These are phyloP conservation scores for Phlegmacium glaucopus DNA, from an alignment of 768 basidiomycete genomes.

Conservation along the genomic window DNA sequence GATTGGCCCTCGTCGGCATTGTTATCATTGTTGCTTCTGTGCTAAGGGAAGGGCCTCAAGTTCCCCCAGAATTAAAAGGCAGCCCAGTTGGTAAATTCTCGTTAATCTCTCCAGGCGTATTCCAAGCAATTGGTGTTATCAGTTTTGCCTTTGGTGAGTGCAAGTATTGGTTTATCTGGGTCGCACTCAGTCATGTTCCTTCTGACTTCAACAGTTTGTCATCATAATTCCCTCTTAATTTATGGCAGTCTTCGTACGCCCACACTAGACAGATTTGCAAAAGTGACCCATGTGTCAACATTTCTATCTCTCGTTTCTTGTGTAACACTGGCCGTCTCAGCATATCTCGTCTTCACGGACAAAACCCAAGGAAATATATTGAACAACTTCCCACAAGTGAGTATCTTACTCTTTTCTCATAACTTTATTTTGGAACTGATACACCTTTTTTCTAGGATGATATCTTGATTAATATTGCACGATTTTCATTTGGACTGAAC, in stretches of 20 bases:
- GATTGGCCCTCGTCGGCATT: conserved; percentile 92
- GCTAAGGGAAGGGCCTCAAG: conserved; percentile 76
- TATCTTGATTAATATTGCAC: conserved; percentile 90
- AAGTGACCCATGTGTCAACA: conserved; percentile 92
- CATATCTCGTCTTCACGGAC: conserved; percentile 86
- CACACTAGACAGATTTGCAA: conserved; percentile 89
- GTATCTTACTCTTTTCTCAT: conserved; percentile 11
- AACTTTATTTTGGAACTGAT: background rate
- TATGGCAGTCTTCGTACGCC: conserved; percentile 92
- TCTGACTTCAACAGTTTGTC: conserved; percentile 70
- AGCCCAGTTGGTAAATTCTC: conserved; percentile 72
- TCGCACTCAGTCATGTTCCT: background rate
- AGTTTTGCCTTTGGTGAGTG: conserved; percentile 77
- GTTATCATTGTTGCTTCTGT: conserved; percentile 87
- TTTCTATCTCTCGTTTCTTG: conserved; percentile 82
- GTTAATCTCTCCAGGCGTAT: conserved; percentile 74
- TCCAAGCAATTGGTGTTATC: conserved; percentile 97
- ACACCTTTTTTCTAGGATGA: conserved; percentile 47
- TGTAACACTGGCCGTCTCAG: conserved; percentile 77
- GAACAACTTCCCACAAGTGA: conserved; percentile 85
- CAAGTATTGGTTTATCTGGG: background rate
- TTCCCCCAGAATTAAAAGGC: conserved; percentile 71
- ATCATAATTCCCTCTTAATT: conserved; percentile 96
- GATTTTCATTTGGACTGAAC: conserved; percentile 91
- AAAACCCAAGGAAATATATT: conserved; percentile 94